Evolutionary conservation across 495 filamentous ascomycete genomes (phyloP).

Genomic region (Xylaria palmicola): DNA sequence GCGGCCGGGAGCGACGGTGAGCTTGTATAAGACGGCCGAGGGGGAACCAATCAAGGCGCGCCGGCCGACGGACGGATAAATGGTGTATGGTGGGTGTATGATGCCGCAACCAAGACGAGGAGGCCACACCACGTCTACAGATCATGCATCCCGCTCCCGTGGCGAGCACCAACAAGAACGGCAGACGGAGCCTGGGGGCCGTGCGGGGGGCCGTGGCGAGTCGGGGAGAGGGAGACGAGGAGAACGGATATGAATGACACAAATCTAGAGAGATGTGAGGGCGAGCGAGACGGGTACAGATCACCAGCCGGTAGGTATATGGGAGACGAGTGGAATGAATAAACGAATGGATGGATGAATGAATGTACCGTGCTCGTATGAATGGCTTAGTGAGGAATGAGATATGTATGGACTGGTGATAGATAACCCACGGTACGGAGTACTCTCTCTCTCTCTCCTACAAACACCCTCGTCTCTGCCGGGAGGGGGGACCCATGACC

Average conservation of each 20-base stretch:
- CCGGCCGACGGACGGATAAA: constrained; percentile 2
- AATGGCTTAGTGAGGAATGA: too few species aligned
- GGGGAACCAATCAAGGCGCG: not conserved
- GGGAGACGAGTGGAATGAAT: too few species aligned
- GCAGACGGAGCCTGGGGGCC: not conserved
- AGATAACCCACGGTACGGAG: too few species aligned
- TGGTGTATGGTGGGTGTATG: constrained; percentile 10
- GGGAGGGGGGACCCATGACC: not conserved
- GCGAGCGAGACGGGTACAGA: not conserved
- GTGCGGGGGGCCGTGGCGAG: not conserved
- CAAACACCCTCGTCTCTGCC: not conserved
- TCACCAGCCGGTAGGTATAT: too few species aligned
- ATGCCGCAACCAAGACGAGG: constrained; percentile 2
- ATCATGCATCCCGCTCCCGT: constrained; percentile 6
- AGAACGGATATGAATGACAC: not conserved
- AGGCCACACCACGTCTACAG: constrained; percentile 1
- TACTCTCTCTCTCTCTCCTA: not conserved
- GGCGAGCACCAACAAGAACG: constrained; percentile 7
- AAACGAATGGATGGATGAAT: too few species aligned
- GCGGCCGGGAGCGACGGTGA: not conserved
- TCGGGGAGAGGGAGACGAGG: not conserved
- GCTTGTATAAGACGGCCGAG: constrained; percentile 2
- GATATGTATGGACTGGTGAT: too few species aligned
- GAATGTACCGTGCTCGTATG: too few species aligned
- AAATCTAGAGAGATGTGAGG: not conserved